Conservation (phyloP, 148 eudicot species). For the Camellia granthamiana region DNA sequence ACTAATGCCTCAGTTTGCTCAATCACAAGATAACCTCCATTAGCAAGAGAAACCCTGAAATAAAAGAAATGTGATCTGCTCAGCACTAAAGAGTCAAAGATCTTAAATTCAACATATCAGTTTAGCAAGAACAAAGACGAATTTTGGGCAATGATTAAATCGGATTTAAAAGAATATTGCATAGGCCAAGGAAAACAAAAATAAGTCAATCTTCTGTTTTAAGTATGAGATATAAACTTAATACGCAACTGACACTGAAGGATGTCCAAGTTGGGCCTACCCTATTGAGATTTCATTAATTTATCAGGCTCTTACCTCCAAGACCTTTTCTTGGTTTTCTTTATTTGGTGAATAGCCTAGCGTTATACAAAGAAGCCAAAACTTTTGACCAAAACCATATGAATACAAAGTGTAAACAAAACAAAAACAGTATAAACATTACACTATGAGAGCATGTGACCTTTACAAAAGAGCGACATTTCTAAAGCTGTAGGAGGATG, state of each 20-base stretch:
- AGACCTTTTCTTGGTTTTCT: not conserved
- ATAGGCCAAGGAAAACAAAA: not conserved
- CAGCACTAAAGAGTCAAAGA: slow-evolving; percentile 5
- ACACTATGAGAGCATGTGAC: not conserved
- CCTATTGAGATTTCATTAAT: not conserved
- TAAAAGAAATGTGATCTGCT: slow-evolving; percentile 23
- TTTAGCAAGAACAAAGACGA: not conserved
- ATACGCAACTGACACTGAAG: not conserved
- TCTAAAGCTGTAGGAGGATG: not conserved
- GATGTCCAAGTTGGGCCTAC: not conserved
- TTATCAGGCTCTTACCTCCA: not conserved
- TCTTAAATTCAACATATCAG: not conserved
- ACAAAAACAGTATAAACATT: not conserved
- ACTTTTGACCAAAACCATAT: not conserved
- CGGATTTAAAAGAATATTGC: not conserved
- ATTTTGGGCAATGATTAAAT: not conserved
- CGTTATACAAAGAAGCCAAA: not conserved
- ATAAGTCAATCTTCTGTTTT: not conserved
- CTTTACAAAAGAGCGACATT: not conserved
- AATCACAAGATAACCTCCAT: slow-evolving; percentile 90
- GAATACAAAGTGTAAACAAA: not conserved
- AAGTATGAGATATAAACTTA: not conserved
- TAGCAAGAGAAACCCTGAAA: slow-evolving; percentile 70
- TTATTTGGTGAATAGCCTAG: not conserved
- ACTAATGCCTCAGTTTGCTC: slow-evolving; percentile 98